Evolutionary conservation across 2,329 filamentous ascomycete genomes (phyloP).

Genomic region (Fusarium zealandicum): DNA sequence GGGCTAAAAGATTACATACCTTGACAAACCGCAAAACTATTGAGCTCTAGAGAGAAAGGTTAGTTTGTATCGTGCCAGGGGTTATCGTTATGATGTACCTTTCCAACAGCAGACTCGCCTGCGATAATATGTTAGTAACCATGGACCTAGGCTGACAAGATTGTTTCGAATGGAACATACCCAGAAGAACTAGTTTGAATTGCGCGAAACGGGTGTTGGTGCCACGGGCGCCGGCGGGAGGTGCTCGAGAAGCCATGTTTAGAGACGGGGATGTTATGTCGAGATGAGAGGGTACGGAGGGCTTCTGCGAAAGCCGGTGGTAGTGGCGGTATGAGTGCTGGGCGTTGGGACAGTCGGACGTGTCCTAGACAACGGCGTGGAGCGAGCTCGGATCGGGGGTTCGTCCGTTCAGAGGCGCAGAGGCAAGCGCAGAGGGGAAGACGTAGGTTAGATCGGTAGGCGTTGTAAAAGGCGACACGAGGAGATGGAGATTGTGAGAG

Average conservation of each 20-base stretch:
- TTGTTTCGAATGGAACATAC: constrained; percentile 60
- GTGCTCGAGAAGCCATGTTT: constrained; percentile 85
- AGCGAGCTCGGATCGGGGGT: constrained; percentile 24
- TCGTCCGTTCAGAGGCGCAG: constrained; percentile 10
- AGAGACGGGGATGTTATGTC: constrained; percentile 37
- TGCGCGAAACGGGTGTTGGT: constrained; percentile 91
- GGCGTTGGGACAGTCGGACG: constrained; percentile 36
- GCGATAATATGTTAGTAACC: constrained; percentile 49
- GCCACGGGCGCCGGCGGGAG: constrained; percentile 65
- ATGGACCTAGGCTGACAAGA: constrained; percentile 13
- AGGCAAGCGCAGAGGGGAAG: constrained; percentile 10
- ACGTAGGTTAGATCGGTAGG: constrained; percentile 12
- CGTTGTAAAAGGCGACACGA: constrained; percentile 5
- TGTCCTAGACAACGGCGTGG: constrained; percentile 39
- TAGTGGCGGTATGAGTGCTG: constrained; percentile 38
- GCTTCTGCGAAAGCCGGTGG: constrained; percentile 22
- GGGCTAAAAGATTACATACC: constrained; percentile 58
- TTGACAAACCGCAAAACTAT: constrained; percentile 98
- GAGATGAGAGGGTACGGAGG: constrained; percentile 30
- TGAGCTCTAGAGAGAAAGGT: constrained; percentile 72
- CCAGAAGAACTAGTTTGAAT: constrained; percentile 97
- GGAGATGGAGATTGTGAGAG: constrained; percentile 17
- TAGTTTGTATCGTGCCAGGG: constrained; percentile 25
- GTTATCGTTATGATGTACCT: constrained; percentile 65
- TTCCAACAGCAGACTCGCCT: constrained; percentile 99